Evolutionary conservation across 75 land plant species (phyloP), one percentile per base, ranked within the genome.

Genomic region (Picea glauca): DNA sequence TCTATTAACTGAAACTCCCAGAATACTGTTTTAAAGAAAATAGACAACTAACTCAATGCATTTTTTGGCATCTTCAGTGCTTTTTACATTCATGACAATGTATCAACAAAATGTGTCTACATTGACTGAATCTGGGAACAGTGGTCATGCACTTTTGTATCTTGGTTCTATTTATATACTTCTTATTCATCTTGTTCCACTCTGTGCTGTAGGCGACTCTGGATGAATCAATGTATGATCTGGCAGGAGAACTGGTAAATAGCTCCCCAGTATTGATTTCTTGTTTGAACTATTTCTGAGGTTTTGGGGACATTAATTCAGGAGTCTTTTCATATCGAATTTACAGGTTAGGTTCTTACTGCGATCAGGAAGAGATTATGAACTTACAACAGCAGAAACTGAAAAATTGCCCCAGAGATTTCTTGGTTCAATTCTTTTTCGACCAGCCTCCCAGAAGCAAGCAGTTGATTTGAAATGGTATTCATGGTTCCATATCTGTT

Each of bases 221-320:
- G 67, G 99, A 97, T 79, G 99, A 95, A 76, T 90, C 93, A 64
- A 84, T 97, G 81, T 97, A 97, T 86, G 99, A 97, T 80, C 93
- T 97, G 79, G 99, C 98, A 83, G 99, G 98, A 68, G 99, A 97
- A 79, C 90, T 97, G 98, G 99, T 97, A 90, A 17, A 80, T 20
- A 43, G 38, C 13, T 56, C 17, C 56, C 43, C 32, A 31, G 56
- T 56, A 38, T 15, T 61, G 33, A 4, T 54, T 15, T 26, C 26
- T 60, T 9, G 2, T 81, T n/a, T 54, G 30, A 57, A 43, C 58
- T 15, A 17, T 61, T 43, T 21, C 13, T 38, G 13, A 74, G 50
- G 21, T 56, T 20, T 43, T 3, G 21, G 21, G 80, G 31, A 23
- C 50, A 79, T 62, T 32, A 13, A 13, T 43, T 66, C 33, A 21